Base-by-base conservation (phyloP, 192 early-diverging fungal genomes). In the Lobulomyces angularis region DNA sequence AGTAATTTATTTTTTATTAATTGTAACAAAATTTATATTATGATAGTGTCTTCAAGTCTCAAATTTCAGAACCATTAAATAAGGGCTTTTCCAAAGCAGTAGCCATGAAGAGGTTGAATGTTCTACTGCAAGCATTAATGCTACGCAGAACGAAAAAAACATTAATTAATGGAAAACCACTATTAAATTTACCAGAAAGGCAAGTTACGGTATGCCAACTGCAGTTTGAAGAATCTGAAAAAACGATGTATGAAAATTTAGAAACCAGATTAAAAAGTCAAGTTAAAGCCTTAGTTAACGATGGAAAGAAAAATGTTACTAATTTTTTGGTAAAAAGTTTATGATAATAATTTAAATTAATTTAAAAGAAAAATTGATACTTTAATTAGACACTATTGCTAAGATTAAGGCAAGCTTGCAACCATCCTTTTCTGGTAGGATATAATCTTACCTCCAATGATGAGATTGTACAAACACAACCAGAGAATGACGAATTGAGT, bases 61-160 rank as follows among this genome's bases (percentile, higher is more conserved):
- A 64, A 31, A 69, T 81, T 36, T 52, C 61, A 2, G 32, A 45
- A 3, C 76, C 69, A 2, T 40, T 65, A 58, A 48, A 61, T 30
- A 31, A 33, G 22, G 22, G 58, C 44, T 5, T 58, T 17, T 8
- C 38, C 43, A 11, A 43, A 14, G 56, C 27, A 37, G 47, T 9
- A 14, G 69, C 62, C 0, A 57, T 82, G 50, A 50, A 70, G 37
- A 47, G 76, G 9, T 51, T 82, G 3, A 71, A 78, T 32, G 67
- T 59, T 7, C 46, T 86, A 1, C 46, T 90, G 9, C 62, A 53
- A 37, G 64, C 55, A 0, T 24, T 79, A 18, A 68, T 74, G 61
- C 53, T 90, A 16, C 62, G 84, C n/a, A 69, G 84, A 11, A 79
- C 69, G 3, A 90, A 90, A 47, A 60, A 43, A 5, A 52, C 61